phyloP scores from a whole-genome alignment of 2,329 filamentous ascomycete species.

The Mycosphaerelloides madeirae region DNA sequence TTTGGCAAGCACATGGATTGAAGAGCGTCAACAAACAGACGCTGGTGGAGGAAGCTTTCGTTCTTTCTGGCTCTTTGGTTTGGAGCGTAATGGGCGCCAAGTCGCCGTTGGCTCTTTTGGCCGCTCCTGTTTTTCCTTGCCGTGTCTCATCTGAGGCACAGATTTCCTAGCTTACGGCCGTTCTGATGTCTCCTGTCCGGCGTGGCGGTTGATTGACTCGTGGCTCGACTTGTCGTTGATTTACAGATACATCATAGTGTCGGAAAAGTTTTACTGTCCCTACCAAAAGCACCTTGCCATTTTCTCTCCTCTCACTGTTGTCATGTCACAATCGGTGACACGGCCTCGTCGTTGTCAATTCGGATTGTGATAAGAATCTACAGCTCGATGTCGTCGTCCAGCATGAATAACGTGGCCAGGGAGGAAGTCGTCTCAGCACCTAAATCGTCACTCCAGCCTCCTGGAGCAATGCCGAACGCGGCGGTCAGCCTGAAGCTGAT shows the following conservation, averaged over 20 bases:
- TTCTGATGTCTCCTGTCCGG: conserved; percentile 13
- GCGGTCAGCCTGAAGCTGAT: too few species aligned
- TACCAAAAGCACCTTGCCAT: background rate
- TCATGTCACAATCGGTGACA: too few species aligned
- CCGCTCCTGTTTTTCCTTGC: conserved; percentile 15
- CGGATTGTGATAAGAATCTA: too few species aligned
- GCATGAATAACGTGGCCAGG: too few species aligned
- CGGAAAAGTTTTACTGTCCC: background rate
- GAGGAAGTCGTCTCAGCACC: too few species aligned
- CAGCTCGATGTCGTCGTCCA: too few species aligned
- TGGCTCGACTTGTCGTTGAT: background rate
- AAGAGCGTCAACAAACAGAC: conserved; percentile 6
- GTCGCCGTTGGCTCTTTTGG: conserved; percentile 13
- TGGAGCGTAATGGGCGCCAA: conserved; percentile 18
- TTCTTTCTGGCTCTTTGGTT: conserved; percentile 4
- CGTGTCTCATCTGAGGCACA: conserved; percentile 7
- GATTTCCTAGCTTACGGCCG: conserved; percentile 1
- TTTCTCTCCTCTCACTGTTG: too few species aligned
- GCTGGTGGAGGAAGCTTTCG: conserved; percentile 20
- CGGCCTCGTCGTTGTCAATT: too few species aligned
- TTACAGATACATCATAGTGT: background rate
- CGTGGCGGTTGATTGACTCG: conserved; percentile 15
- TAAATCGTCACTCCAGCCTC: too few species aligned
- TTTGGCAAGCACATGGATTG: conserved; percentile 4
- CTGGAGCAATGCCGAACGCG: too few species aligned